Conservation (phyloP, 2,329 filamentous ascomycete species). For the Colletotrichum spaethianum region DNA sequence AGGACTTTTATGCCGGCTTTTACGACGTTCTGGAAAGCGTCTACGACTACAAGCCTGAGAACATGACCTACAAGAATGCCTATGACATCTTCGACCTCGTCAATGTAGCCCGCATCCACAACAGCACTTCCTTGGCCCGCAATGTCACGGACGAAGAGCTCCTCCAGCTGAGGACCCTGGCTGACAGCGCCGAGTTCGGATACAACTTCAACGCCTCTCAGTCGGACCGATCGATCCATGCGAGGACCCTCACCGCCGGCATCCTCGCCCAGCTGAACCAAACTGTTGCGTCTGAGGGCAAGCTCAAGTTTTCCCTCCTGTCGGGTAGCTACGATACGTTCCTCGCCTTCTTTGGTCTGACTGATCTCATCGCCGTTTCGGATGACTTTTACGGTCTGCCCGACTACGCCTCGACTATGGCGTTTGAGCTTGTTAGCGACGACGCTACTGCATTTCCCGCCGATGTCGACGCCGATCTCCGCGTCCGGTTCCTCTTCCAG, state of each 20-base stretch:
- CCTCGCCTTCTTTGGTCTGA: constrained; percentile 53
- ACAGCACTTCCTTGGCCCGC: constrained; percentile 47
- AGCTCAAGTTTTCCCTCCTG: constrained; percentile 53
- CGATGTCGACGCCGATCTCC: constrained; percentile 45
- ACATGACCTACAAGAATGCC: constrained; percentile 53
- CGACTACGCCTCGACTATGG: constrained; percentile 54
- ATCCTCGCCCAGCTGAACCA: constrained; percentile 51
- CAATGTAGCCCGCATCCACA: constrained; percentile 53
- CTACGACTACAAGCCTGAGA: constrained; percentile 49
- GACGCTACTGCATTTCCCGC: constrained; percentile 47
- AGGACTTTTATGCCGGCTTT: constrained; percentile 50
- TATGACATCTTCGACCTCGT: constrained; percentile 55
- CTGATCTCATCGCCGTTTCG: constrained; percentile 46
- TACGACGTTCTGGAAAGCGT: constrained; percentile 49
- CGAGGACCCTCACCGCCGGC: constrained; percentile 49
- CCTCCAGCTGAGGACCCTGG: constrained; percentile 50
- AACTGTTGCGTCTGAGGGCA: constrained; percentile 48
- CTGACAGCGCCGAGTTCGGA: constrained; percentile 51
- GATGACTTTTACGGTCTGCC: constrained; percentile 51
- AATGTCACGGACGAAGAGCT: constrained; percentile 52
- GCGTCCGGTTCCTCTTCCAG: constrained; percentile 53
- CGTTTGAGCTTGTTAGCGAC: constrained; percentile 52
- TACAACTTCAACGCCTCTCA: constrained; percentile 51
- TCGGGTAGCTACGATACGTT: constrained; percentile 54
- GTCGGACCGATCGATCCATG: constrained; percentile 49